Conservation (phyloP, 2,329 filamentous ascomycete species). For the Botryotinia convoluta region DNA sequence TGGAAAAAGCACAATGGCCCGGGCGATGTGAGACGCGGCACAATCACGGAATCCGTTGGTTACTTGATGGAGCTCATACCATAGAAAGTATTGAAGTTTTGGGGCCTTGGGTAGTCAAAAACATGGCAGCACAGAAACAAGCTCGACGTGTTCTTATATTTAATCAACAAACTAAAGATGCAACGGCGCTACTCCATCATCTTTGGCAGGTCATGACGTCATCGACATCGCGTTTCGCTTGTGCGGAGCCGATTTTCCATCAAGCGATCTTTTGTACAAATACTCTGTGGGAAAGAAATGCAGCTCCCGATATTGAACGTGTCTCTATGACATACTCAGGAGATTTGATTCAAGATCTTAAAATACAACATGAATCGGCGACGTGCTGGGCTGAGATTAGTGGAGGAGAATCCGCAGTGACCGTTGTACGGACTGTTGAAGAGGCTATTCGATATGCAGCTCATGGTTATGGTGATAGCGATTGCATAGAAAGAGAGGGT, state of each 20-base stretch:
- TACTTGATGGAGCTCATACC: not conserved
- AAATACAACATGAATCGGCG: not conserved
- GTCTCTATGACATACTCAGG: not conserved
- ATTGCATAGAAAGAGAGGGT: not conserved
- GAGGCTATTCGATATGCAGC: not conserved
- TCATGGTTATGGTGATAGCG: not conserved
- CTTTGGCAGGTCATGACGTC: not conserved
- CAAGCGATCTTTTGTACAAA: constrained; percentile 2
- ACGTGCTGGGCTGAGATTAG: not conserved
- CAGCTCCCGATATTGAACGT: not conserved
- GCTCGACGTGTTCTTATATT: not conserved
- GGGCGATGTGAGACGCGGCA: not conserved
- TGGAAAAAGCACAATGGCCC: not conserved
- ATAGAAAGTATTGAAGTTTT: not conserved
- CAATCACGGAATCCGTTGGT: not conserved
- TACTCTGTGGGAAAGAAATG: not conserved
- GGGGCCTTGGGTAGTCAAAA: not conserved
- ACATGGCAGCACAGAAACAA: not conserved
- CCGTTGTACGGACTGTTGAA: not conserved
- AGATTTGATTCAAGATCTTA: not conserved
- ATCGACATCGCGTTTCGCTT: too few relatives aligned
- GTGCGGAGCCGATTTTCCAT: not conserved
- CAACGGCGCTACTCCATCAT: not conserved
- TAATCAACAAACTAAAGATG: not conserved
- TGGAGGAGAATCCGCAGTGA: not conserved